phyloP scores from a whole-genome alignment of 176 grass and related monocot species.

The Bolboschoenus planiculmis region DNA sequence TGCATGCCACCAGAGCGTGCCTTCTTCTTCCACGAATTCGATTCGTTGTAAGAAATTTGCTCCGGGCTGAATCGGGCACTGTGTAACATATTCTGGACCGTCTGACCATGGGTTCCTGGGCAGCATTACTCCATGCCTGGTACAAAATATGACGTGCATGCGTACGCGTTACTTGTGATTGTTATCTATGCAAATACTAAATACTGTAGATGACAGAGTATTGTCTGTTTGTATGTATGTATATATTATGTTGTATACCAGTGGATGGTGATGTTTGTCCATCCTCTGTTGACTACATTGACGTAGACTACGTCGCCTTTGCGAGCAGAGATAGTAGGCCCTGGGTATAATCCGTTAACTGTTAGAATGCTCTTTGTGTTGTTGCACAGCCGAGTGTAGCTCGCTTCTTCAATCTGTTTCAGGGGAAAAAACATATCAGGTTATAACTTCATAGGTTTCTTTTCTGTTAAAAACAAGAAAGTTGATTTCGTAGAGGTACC shows the following conservation, averaged over 20 bases:
- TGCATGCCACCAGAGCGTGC: slow-evolving; percentile 79
- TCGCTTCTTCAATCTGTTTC: slow-evolving; percentile 40
- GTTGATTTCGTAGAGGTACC: background rate
- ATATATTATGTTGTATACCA: slow-evolving; percentile 21
- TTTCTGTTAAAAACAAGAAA: background rate
- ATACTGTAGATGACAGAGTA: background rate
- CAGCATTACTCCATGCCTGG: slow-evolving; percentile 62
- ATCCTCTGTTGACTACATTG: slow-evolving; percentile 43
- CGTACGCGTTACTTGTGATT: background rate
- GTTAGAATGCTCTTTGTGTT: slow-evolving; percentile 42
- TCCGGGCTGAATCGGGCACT: slow-evolving; percentile 46
- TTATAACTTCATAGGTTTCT: background rate
- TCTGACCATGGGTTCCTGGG: slow-evolving; percentile 44
- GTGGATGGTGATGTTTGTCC: slow-evolving; percentile 59
- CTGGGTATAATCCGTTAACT: slow-evolving; percentile 57
- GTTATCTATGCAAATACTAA: background rate
- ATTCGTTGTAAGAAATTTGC: slow-evolving; percentile 47
- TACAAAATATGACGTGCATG: background rate
- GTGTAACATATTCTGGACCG: slow-evolving; percentile 47
- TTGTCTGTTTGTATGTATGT: too few relatives aligned
- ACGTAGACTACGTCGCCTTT: slow-evolving; percentile 41
- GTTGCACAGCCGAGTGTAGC: slow-evolving; percentile 36
- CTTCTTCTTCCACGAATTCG: slow-evolving; percentile 44
- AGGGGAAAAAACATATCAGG: background rate
- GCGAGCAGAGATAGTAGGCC: slow-evolving; percentile 45